Conservation (phyloP, 768 basidiomycete species). For the Inosperma sp. region DNA sequence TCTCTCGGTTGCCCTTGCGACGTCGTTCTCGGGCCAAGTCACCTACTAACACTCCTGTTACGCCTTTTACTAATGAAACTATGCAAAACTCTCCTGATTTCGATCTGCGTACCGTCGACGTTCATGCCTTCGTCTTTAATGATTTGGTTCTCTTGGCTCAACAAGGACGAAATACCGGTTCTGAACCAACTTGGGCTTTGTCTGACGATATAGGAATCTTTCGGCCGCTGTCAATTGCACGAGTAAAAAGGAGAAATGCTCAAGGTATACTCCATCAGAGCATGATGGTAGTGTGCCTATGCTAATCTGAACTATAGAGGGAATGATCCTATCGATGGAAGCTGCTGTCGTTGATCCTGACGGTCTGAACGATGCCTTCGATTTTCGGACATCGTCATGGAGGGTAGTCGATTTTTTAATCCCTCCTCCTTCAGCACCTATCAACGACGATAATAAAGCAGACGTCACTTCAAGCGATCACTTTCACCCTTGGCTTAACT, state of each 20-base stretch:
- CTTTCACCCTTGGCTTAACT: constrained; percentile 41
- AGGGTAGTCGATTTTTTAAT: constrained; percentile 19
- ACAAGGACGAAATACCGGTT: constrained; percentile 20
- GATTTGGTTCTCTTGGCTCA: constrained; percentile 63
- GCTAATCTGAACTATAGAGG: constrained; percentile 4
- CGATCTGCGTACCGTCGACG: constrained; percentile 17
- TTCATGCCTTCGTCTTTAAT: constrained; percentile 53
- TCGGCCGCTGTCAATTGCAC: constrained; percentile 42
- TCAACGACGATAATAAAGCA: background rate
- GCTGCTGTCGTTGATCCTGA: constrained; percentile 3
- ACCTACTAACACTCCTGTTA: constrained; percentile 3
- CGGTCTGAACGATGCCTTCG: constrained; percentile 5
- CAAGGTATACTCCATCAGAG: constrained; percentile 14
- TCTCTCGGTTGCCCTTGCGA: constrained; percentile 24
- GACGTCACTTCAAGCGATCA: constrained; percentile 6
- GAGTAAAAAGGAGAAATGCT: constrained; percentile 18
- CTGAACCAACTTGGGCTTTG: constrained; percentile 23
- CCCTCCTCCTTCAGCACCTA: constrained; percentile 7
- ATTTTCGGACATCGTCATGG: constrained; percentile 19
- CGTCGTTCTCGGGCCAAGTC: constrained; percentile 20
- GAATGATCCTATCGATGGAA: constrained; percentile 10
- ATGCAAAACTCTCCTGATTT: background rate
- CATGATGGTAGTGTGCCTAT: background rate
- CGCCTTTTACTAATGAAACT: background rate
- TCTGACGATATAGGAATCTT: constrained; percentile 37